Conservation (phyloP, 2,329 filamentous ascomycete genomes). For the Penicillium sp. region DNA sequence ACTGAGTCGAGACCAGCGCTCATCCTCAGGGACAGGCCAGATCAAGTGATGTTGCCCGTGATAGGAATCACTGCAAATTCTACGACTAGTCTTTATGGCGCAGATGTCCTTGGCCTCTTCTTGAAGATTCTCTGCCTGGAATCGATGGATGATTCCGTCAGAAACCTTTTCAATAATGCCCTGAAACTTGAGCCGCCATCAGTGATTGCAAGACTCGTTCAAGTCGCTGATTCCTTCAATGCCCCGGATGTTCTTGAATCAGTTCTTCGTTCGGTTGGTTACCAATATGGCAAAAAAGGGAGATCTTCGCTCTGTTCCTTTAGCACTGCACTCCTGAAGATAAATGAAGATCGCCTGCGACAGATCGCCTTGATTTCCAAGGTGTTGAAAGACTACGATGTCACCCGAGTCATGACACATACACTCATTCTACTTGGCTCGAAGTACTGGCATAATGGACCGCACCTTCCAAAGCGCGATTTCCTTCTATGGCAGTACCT, state of each 20-base stretch:
- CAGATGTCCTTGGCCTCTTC: slow-evolving; percentile 36
- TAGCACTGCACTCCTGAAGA: slow-evolving; percentile 25
- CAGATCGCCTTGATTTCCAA: slow-evolving; percentile 40
- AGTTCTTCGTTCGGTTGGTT: slow-evolving; percentile 24
- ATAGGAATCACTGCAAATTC: slow-evolving; percentile 29
- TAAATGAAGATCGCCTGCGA: slow-evolving; percentile 41
- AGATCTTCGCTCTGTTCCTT: slow-evolving; percentile 27
- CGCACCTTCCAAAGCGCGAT: slow-evolving; percentile 21
- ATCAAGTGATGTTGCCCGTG: slow-evolving; percentile 22
- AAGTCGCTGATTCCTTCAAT: slow-evolving; percentile 37
- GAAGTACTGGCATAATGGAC: slow-evolving; percentile 34
- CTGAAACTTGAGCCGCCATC: slow-evolving; percentile 31
- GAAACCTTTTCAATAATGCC: slow-evolving; percentile 22
- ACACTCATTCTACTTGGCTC: slow-evolving; percentile 39
- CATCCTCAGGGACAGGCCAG: neutral
- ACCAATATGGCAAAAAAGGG: slow-evolving; percentile 33
- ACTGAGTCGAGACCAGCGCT: neutral
- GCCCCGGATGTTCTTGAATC: slow-evolving; percentile 28
- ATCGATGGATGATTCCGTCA: slow-evolving; percentile 23
- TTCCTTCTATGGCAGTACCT: slow-evolving; percentile 39
- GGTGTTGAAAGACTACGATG: slow-evolving; percentile 29
- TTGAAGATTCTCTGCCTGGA: slow-evolving; percentile 31
- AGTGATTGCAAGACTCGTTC: slow-evolving; percentile 32
- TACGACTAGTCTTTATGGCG: slow-evolving; percentile 27
- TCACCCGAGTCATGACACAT: slow-evolving; percentile 35